A percentile compares a stretch with the other conserved stretches of the same genome.
These are phyloP conservation scores for Orbilia ellipsospora DNA, from an alignment of 2,329 filamentous ascomycete genomes.

Conservation along the genomic window DNA sequence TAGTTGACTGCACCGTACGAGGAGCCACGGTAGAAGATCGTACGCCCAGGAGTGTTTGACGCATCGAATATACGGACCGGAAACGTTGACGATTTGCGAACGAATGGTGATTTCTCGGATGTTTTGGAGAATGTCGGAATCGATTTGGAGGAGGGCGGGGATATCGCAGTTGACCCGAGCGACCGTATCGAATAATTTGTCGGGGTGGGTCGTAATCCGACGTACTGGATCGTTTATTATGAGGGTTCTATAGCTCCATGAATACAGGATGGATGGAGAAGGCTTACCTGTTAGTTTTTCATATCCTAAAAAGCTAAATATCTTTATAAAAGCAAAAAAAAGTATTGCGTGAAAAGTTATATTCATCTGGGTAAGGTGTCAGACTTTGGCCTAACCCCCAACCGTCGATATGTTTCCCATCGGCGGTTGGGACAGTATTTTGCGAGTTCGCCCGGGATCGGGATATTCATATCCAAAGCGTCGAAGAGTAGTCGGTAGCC, in stretches of 20 bases:
- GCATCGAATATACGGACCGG: neutral
- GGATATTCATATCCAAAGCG: conserved; percentile 23
- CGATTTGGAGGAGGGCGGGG: conserved; percentile 5
- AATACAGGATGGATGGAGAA: neutral
- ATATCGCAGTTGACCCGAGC: conserved; percentile 17
- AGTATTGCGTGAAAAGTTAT: neutral
- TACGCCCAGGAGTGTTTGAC: conserved; percentile 28
- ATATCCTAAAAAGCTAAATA: neutral
- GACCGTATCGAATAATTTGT: conserved; percentile 25
- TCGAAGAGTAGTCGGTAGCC: conserved; percentile 30
- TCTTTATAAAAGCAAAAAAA: neutral
- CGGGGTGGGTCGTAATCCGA: conserved; percentile 1
- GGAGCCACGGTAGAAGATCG: conserved; percentile 23
- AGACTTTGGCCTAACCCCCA: conserved; percentile 35
- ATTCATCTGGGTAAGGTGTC: conserved; percentile 1
- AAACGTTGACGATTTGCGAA: conserved; percentile 30
- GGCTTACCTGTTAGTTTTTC: conserved; percentile 41
- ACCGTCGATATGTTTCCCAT: conserved; percentile 16
- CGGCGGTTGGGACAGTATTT: conserved; percentile 21
- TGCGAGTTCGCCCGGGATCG: conserved; percentile 11
- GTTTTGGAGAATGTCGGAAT: conserved; percentile 15
- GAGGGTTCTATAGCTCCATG: conserved; percentile 27
- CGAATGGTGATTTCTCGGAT: conserved; percentile 15
- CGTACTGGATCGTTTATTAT: conserved; percentile 29
- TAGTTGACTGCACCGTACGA: conserved; percentile 14